phyloP scores from a whole-genome alignment of 2,329 filamentous ascomycete species.

The Hypoxylon sp. region DNA sequence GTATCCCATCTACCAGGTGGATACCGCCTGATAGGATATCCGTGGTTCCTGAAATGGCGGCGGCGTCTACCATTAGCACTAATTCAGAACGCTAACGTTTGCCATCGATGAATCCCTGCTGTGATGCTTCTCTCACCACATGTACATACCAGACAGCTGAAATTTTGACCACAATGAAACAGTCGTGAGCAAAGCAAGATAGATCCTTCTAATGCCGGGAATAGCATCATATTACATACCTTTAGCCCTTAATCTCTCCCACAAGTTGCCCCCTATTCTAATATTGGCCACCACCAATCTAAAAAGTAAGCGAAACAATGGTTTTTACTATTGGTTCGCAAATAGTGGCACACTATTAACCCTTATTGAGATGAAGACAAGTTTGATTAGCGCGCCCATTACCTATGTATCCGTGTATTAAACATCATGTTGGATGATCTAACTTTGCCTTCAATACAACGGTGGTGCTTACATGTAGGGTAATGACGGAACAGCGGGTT shows the following conservation, averaged over 20 bases:
- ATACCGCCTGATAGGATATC: slow-evolving; percentile 41
- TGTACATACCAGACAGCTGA: slow-evolving; percentile 7
- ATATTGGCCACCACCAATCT: slow-evolving; percentile 36
- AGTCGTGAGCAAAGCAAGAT: slow-evolving; percentile 11
- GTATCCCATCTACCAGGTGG: slow-evolving; percentile 24
- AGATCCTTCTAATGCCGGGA: slow-evolving; percentile 23
- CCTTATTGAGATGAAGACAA: slow-evolving; percentile 24
- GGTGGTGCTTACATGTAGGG: slow-evolving; percentile 18
- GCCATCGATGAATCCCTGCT: slow-evolving; percentile 26
- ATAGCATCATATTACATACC: slow-evolving; percentile 30
- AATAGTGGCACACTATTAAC: slow-evolving; percentile 22
- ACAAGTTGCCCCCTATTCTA: slow-evolving; percentile 26
- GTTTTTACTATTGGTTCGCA: slow-evolving; percentile 29
- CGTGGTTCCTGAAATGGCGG: slow-evolving; percentile 38
- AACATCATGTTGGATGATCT: slow-evolving; percentile 15
- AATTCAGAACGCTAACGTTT: slow-evolving; percentile 38
- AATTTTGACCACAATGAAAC: slow-evolving; percentile 25
- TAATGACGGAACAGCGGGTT: slow-evolving; percentile 19
- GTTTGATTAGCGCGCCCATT: slow-evolving; percentile 1
- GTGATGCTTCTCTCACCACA: neutral
- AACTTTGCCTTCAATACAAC: slow-evolving; percentile 15
- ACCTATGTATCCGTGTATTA: slow-evolving; percentile 11
- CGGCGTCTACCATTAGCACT: slow-evolving; percentile 39
- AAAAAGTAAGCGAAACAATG: slow-evolving; percentile 37
- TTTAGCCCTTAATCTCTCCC: slow-evolving; percentile 25